Conservation (phyloP, 140 eudicot genomes). For the Ambrosia hybrid region DNA sequence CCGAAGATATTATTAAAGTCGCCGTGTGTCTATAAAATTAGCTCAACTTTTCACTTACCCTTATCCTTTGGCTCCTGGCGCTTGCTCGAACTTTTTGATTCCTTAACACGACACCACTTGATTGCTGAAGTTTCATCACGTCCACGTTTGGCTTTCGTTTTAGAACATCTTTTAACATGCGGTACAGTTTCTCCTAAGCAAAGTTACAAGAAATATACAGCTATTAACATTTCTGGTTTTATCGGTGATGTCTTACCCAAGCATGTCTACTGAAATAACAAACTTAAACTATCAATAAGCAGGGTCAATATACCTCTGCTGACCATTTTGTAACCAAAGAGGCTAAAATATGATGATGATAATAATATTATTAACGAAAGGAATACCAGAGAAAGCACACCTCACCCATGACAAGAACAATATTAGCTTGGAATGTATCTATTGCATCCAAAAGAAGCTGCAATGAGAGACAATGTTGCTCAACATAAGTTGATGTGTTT, state of each 20-base stretch:
- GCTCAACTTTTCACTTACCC: conserved; percentile 41
- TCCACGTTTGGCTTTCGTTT: conserved; percentile 81
- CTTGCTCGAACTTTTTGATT: conserved; percentile 68
- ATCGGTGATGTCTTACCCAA: neutral
- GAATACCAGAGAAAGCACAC: conserved; percentile 26
- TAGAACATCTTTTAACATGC: conserved; percentile 85
- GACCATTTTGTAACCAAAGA: too few species aligned
- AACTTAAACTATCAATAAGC: too few species aligned
- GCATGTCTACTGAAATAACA: too few species aligned
- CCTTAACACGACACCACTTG: conserved; percentile 93
- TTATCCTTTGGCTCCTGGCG: conserved; percentile 67
- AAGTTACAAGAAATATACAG: neutral
- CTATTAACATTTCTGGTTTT: conserved; percentile 9
- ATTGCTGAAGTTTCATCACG: conserved; percentile 92
- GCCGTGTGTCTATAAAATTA: too few species aligned
- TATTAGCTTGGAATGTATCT: conserved; percentile 75
- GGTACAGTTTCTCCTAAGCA: conserved; percentile 87
- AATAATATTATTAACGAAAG: neutral
- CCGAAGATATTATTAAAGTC: too few species aligned
- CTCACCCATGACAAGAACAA: conserved; percentile 95
- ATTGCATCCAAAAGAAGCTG: conserved; percentile 95
- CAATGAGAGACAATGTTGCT: conserved; percentile 25
- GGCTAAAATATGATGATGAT: too few species aligned
- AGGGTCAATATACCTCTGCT: too few species aligned
- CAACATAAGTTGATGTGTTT: neutral